Evolutionary conservation across 148 eudicot species (phyloP), one percentile per base, ranked within the genome.

Genomic region (Nepenthes gracilis): DNA sequence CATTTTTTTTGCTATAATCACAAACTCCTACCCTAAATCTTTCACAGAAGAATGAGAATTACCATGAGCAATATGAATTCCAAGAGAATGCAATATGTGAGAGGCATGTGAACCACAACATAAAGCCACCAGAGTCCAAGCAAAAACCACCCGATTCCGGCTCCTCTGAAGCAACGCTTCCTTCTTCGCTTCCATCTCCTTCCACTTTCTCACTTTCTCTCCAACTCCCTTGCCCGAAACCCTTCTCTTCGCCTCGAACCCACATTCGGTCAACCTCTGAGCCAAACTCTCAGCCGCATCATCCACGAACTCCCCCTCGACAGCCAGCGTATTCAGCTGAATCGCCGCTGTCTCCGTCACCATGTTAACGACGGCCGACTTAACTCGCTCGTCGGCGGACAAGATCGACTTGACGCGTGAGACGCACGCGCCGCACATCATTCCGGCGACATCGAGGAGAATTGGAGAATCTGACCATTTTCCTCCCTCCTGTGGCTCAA

Each of bases 391-490:
- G 64, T 91, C 97, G 56, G 87, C 53, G 37, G 79, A 57, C 12
- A 91, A 47, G 1, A 91, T 64, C 23, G 77, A 70, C 72, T 83
- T 87, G 49, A 91, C 95, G 54, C 97, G 95, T 50, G 92, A 67
- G 0, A 67, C 96, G 62, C 97, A 91, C 15, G 81, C 89, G 61
- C 95, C 90, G 75, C 97, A 91, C 90, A 87, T 85, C 97, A 91
- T 91, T 5, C 89, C 97, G 73, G 80, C 67, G 34, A 91, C 96
- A 13, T 91, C 92, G 2, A 87, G 83, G 1, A 91, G 74, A 34
- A 91, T 75, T 23, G 87, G 61, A 0, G 80, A 57, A 23, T 70
- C 67, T 23, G 11, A 33, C 33, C 13, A 35, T 4, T 9, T 10
- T 38, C 54, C 36, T 0, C 37, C 48, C 47, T 63, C 47, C 36